Evolutionary conservation across 2,329 filamentous ascomycete species (phyloP), one percentile per base, ranked within the genome.

Genomic region (Aureobasidium melanogenum): DNA sequence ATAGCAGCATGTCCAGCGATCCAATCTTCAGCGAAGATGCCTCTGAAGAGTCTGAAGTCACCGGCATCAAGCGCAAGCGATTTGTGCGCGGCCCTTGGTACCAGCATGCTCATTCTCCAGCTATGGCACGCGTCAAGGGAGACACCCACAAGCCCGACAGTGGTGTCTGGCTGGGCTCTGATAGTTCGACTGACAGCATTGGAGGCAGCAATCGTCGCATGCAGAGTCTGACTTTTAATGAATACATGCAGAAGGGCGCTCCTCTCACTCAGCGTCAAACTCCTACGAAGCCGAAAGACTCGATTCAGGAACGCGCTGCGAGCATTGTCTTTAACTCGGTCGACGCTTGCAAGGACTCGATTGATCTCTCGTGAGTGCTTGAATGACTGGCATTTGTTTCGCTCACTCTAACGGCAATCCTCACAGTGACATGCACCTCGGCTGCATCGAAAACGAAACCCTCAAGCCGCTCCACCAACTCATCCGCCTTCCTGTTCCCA

Each of bases 21-120:
- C 86, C 86, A 3, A 81, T 89, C 28, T 90, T 90, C 72, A 89
- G 86, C 70, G 87, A 90, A 63, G 86, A 89, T 67, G 67, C 66
- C 2, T 70, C 70, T 7, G 86, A 88, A 63, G 86, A 87, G 67
- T 88, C 88, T 68, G 75, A 78, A 26, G 75, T 81, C 51, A 36
- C 58, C 3, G 59, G 55, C 3, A 79, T 78, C 1, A 78, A 80
- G 64, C 80, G 81, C 63, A 89, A 88, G 75, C 80, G 78, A 67
- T 80, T 82, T 85, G 5, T 90, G 87, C 87, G 89, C 82, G 70
- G 80, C 82, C 63, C 84, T 86, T 78, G 79, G 43, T 79, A 76
- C n/a, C 72, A 72, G 54, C 66, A 71, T 62, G 46, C 44, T 2
- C 26, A 47, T 8, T 36, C 38, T 26, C 39, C 41, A 30, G 43